Evolutionary conservation across 768 basidiomycete genomes (phyloP).

Genomic region (Symmetrospora coprosmae): DNA sequence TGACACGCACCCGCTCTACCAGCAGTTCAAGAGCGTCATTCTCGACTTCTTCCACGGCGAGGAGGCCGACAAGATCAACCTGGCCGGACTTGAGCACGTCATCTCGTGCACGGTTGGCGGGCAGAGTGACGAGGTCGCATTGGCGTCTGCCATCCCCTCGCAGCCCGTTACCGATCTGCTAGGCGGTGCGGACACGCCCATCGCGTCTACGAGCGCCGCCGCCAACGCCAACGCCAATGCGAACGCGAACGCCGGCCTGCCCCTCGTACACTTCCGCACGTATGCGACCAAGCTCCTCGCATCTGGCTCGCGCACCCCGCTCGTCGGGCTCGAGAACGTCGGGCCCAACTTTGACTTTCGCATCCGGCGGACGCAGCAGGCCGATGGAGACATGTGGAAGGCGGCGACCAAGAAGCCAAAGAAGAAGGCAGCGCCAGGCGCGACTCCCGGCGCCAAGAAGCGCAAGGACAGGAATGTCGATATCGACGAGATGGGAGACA

Average conservation of each 20-base stretch:
- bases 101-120: conserved; percentile 53
- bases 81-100: conserved; percentile 72
- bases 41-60: conserved; percentile 78
- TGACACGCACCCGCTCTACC: conserved; percentile 80
- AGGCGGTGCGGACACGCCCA: conserved; percentile 42
- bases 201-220: conserved; percentile 30
- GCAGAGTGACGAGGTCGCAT: conserved; percentile 10
- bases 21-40: conserved; percentile 80
- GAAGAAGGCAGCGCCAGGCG: conserved; percentile 72
- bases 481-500: conserved; percentile 87
- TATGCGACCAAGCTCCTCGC: conserved; percentile 58
- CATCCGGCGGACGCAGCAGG: conserved; percentile 56
- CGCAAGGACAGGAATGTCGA: conserved; percentile 88
- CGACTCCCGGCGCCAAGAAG: conserved; percentile 57
- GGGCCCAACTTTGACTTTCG: conserved; percentile 77
- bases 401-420: conserved; percentile 70
- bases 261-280: conserved; percentile 73
- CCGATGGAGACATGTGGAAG: conserved; percentile 67
- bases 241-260: conserved; percentile 42
- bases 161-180: background rate
- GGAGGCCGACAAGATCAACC: conserved; percentile 63
- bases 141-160: background rate
- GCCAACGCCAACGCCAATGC: conserved; percentile 38
- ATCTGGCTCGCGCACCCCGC: conserved; percentile 66
- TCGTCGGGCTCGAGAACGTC: conserved; percentile 70